These are phyloP conservation scores for Sarocladium kiliense DNA, from an alignment of 2,329 filamentous ascomycete genomes.

Conservation along the genomic window DNA sequence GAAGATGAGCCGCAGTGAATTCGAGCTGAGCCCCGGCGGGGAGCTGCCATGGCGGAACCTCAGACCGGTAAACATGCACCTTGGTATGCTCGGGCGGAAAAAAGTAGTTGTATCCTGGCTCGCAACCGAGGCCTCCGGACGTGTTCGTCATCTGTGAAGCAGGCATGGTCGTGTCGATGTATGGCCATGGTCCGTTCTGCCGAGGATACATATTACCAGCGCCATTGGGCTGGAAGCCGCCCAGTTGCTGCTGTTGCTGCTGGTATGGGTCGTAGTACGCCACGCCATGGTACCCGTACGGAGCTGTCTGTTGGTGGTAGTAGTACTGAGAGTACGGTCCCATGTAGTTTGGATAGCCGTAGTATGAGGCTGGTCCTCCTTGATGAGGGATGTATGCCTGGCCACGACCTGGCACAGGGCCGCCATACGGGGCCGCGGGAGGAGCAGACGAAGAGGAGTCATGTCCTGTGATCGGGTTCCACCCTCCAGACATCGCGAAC, in stretches of 20 bases:
- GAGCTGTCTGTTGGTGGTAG: not conserved
- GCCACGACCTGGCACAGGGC: constrained; percentile 27
- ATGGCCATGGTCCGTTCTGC: constrained; percentile 35
- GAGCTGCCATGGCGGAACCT: constrained; percentile 48
- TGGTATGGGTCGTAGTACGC: constrained; percentile 11
- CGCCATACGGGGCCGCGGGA: constrained; percentile 26
- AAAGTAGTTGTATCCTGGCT: constrained; percentile 60
- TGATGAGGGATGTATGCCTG: constrained; percentile 32
- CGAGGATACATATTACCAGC: constrained; percentile 29
- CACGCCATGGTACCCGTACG: not conserved
- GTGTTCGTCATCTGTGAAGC: constrained; percentile 52
- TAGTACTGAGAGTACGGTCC: constrained; percentile 4
- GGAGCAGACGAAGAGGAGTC: constrained; percentile 29
- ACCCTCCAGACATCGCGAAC: constrained; percentile 29
- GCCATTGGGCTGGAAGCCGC: constrained; percentile 33
- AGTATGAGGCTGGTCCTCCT: constrained; percentile 26
- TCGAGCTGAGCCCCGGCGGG: constrained; percentile 34
- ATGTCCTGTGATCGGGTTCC: constrained; percentile 34
- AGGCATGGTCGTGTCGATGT: constrained; percentile 39
- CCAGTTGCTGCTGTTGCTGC: constrained; percentile 20
- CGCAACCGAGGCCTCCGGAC: constrained; percentile 51
- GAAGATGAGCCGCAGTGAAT: constrained; percentile 48
- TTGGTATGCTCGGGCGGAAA: constrained; percentile 54
- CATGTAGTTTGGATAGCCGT: constrained; percentile 14
- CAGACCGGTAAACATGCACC: constrained; percentile 51